These are phyloP conservation scores for Toxicodendron radicans DNA, from an alignment of 345 rosid species.

Conservation along the genomic window DNA sequence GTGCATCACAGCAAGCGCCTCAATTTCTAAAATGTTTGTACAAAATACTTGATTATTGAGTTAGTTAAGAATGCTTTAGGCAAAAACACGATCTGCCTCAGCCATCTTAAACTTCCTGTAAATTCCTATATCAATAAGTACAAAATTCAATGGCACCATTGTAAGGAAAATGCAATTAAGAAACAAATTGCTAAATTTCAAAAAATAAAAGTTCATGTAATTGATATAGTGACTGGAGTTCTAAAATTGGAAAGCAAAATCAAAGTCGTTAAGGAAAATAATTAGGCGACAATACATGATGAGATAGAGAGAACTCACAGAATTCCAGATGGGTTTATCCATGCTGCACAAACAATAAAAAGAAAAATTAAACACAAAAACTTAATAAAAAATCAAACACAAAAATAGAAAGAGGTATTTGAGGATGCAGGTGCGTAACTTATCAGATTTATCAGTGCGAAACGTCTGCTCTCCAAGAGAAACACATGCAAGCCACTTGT, in stretches of 20 bases:
- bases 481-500: constrained; percentile 88
- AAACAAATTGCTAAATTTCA: no score
- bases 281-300: not conserved
- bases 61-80: no score
- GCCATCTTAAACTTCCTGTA: no score
- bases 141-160: no score
- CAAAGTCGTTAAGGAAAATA: not conserved
- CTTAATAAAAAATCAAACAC: not conserved
- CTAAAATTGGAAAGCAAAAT: not conserved
- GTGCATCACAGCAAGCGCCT: no score
- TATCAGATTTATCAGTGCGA: constrained; percentile 69
- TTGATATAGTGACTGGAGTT: no score
- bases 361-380: not conserved
- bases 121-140: no score
- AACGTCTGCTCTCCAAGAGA: constrained; percentile 89
- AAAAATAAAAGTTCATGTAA: no score
- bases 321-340: constrained; percentile 81
- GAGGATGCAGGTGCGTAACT: constrained; percentile 38
- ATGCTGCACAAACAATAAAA: constrained; percentile 55
- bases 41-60: no score
- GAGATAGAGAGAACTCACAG: constrained; percentile 48
- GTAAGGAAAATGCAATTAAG: no score
- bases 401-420: not conserved
- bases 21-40: no score
- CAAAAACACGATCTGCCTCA: no score